Evolutionary conservation across 148 eudicot species (phyloP), one percentile per base, ranked within the genome.

Genomic region (Nepenthes mirabilis): DNA sequence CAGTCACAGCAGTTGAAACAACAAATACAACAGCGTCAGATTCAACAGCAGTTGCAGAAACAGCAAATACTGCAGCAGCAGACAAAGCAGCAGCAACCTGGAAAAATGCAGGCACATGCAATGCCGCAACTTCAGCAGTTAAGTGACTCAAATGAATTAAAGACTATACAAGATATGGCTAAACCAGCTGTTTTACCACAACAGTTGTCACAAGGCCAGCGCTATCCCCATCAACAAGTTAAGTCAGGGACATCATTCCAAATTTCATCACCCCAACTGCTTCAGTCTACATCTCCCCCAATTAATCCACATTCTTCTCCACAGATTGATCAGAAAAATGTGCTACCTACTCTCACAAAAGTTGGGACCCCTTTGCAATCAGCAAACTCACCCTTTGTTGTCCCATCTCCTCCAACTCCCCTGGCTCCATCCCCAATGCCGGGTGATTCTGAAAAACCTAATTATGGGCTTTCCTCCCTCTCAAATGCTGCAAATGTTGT

Each of bases 281-380:
- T 84, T 65, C 87, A 77, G 64, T 77, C 90, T 40, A 67, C 63
- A 51, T 88, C 96, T 72, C 96, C 93, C 40, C 95, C 88, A 68
- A 75, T 85, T 61, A 74, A 78, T 63, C 94, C 79, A 56, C 95
- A 91, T 68, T 65, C 80, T 64, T 89, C 97, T 54, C 98, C 98
- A 6, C 95, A 91, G 72, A 75, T 83, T 33, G 97, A 91, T 67
- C 97, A 84, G 72, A 87, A 81, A 66, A 84, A 65, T 79, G 45
- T 81, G 68, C 79, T 70, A 36, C 65, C 74, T 34, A 60, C 88
- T 43, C 62, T 77, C 12, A 37, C 76, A 9, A 89, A 82, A 76
- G 69, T 68, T 70, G 96, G 91, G 45, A 90, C 97, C 52, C 95
- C 95, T 61, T 70, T 84, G 71, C 95, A 85, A 68, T 81, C 97